Conservation (phyloP, 176 grass and related monocot species). For the Oryza meridionalis region DNA sequence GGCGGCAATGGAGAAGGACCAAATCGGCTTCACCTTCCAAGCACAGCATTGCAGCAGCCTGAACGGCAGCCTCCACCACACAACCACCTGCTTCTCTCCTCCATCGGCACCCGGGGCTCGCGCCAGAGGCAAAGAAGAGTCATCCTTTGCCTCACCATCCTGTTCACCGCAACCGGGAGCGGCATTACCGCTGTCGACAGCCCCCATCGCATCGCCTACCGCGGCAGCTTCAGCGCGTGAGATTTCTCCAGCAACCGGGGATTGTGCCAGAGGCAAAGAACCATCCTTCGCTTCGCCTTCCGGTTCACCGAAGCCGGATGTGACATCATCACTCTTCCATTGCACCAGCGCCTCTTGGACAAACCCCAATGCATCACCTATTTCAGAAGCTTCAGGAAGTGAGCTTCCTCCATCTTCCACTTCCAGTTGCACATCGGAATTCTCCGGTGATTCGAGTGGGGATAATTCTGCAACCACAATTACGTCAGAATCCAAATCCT, state of each 20-base stretch:
- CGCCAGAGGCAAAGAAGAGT: slow-evolving; percentile 9
- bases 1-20: slow-evolving; percentile 59
- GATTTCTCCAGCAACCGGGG: not conserved
- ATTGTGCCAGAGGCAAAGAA: slow-evolving; percentile 13
- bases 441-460: not conserved
- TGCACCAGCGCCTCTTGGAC: not conserved
- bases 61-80: slow-evolving; percentile 65
- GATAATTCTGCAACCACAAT: not conserved
- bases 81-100: slow-evolving; percentile 29
- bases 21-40: slow-evolving; percentile 68
- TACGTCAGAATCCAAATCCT: slow-evolving; percentile 9
- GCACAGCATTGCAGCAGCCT: slow-evolving; percentile 54
- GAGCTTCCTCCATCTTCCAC: slow-evolving; percentile 13
- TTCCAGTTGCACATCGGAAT: not conserved
- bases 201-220: not conserved
- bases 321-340: not conserved
- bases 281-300: slow-evolving; percentile 20
- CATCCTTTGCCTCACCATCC: slow-evolving; percentile 9
- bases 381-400: not conserved
- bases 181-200: not conserved
- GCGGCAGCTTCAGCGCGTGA: slow-evolving; percentile 13
- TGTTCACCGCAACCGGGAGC: not conserved
- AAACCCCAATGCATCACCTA: not conserved
- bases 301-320: not conserved
- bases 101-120: not conserved